Evolutionary conservation across 2,329 filamentous ascomycete genomes (phyloP).

Genomic region (Aureobasidium vineae): DNA sequence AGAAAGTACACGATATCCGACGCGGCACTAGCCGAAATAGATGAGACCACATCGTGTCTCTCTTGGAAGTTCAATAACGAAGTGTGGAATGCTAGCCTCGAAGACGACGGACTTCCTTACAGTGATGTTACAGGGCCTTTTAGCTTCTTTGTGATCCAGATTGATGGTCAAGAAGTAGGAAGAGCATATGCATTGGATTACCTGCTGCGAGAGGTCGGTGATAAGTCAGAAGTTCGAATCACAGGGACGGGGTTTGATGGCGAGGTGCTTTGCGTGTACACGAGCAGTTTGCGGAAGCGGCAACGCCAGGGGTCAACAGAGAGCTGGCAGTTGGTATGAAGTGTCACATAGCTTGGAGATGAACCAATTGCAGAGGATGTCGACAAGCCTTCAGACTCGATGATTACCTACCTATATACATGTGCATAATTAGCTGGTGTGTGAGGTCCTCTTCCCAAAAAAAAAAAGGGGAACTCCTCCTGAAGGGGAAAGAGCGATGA

Average conservation of each 20-base stretch:
- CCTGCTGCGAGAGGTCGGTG: background rate
- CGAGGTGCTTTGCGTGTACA: slow-evolving; percentile 5
- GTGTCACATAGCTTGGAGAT: too few species aligned
- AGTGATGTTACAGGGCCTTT: slow-evolving; percentile 41
- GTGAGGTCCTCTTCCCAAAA: background rate
- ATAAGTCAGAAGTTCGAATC: slow-evolving; percentile 27
- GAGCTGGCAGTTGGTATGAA: slow-evolving; percentile 23
- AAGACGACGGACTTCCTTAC: slow-evolving; percentile 31
- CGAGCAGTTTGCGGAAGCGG: background rate
- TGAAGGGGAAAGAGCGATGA: background rate
- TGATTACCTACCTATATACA: background rate
- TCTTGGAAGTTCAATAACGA: background rate
- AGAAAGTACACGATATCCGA: background rate
- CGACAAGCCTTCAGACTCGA: too few species aligned
- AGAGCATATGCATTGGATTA: slow-evolving; percentile 38
- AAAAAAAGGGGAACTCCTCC: too few species aligned
- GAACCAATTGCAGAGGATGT: too few species aligned
- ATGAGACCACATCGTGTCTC: background rate
- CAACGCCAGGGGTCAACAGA: background rate
- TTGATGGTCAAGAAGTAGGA: slow-evolving; percentile 33
- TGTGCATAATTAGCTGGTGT: background rate
- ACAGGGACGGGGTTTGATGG: slow-evolving; percentile 38
- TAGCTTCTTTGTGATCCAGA: slow-evolving; percentile 36
- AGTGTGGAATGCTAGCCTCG: background rate
- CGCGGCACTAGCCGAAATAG: background rate